A percentile compares a stretch with the other conserved stretches of the same genome.
phyloP scores from a whole-genome alignment of 1,139 yeast species.

The Blastobotrys persicus region DNA sequence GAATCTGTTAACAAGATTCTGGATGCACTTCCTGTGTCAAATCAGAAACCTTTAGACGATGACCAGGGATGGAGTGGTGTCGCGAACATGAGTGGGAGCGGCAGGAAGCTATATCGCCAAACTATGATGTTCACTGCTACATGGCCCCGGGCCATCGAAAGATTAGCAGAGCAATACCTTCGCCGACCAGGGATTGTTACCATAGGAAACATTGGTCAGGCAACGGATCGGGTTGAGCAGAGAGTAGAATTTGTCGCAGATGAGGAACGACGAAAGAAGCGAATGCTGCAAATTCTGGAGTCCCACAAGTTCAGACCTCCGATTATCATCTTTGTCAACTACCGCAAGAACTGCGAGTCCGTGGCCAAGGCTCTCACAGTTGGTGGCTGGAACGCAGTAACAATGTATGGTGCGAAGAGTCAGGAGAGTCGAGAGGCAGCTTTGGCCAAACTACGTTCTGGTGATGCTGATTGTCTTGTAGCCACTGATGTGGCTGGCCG shows the following conservation, averaged over 20 bases:
- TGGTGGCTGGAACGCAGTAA: constrained; percentile 51
- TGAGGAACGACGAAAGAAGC: constrained; percentile 37
- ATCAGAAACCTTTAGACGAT: constrained; percentile 35
- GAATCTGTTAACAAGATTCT: constrained; percentile 66
- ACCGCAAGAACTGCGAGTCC: constrained; percentile 67
- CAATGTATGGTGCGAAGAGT: constrained; percentile 81
- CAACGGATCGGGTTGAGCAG: constrained; percentile 68
- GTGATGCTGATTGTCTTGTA: constrained; percentile 62
- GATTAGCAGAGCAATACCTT: constrained; percentile 60
- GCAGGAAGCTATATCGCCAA: constrained; percentile 38
- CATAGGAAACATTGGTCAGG: constrained; percentile 62
- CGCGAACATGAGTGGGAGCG: constrained; percentile 23
- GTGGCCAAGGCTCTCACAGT: constrained; percentile 50
- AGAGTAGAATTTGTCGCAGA: constrained; percentile 56
- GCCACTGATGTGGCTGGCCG: constrained; percentile 98
- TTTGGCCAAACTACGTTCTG: constrained; percentile 58
- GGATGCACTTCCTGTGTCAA: constrained; percentile 43
- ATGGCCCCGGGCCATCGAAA: constrained; percentile 71
- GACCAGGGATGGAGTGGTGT: constrained; percentile 25
- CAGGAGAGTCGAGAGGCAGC: constrained; percentile 89
- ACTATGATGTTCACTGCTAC: constrained; percentile 96
- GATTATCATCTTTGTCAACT: constrained; percentile 79
- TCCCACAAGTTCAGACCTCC: constrained; percentile 44
- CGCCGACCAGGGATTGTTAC: constrained; percentile 57
- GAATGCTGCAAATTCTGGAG: constrained; percentile 39